phyloP scores from a whole-genome alignment of 1,139 yeast species.

The Zygotorulaspora mrakii region DNA sequence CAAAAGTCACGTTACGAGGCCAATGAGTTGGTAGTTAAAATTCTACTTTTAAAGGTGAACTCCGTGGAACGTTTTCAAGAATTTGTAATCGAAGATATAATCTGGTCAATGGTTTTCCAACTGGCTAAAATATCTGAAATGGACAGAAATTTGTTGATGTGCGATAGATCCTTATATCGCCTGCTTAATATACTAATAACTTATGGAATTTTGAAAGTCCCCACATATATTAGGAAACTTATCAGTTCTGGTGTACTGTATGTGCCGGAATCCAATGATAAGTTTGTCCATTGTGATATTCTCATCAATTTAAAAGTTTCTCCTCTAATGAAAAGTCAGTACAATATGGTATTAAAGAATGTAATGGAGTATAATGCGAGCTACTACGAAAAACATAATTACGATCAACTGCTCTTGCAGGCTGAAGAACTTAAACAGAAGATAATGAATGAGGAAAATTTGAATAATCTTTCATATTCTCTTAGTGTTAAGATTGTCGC shows the following conservation, averaged over 20 bases:
- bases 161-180: conserved; percentile 23
- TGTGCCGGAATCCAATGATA: conserved; percentile 38
- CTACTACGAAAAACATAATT: conserved; percentile 29
- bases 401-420: conserved; percentile 24
- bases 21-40: conserved; percentile 32
- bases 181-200: conserved; percentile 32
- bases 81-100: conserved; percentile 32
- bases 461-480: conserved; percentile 19
- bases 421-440: conserved; percentile 26
- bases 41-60: conserved; percentile 32
- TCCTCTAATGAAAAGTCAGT: conserved; percentile 39
- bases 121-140: conserved; percentile 27
- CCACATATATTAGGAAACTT: conserved; percentile 68
- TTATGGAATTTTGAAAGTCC: conserved; percentile 42
- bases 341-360: conserved; percentile 40
- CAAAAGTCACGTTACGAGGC: conserved; percentile 33
- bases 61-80: conserved; percentile 32
- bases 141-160: conserved; percentile 17
- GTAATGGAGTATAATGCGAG: conserved; percentile 33
- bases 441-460: conserved; percentile 14
- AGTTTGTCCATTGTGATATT: conserved; percentile 36
- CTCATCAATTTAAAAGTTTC: conserved; percentile 39
- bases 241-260: conserved; percentile 83
- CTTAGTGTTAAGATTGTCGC: conserved; percentile 31
- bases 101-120: conserved; percentile 35